A percentile compares a stretch with the other conserved stretches of the same genome.
Evolutionary conservation across 352 stramenopile species (phyloP).

Genomic region (Peronospora tabacina): DNA sequence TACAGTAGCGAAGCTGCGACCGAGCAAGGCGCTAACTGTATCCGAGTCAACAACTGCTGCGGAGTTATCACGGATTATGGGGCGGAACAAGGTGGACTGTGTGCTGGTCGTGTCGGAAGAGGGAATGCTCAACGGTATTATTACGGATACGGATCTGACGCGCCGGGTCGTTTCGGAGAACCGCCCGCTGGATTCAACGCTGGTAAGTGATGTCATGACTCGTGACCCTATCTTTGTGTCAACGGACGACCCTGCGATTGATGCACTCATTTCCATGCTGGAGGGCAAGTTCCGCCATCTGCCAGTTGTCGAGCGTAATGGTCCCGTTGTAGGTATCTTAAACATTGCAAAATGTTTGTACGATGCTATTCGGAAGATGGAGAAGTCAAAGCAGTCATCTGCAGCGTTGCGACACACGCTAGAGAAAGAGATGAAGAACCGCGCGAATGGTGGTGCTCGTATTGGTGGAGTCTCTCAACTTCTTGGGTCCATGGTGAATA

Average conservation of each 20-base stretch:
- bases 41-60: slow-evolving; percentile 70
- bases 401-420: slow-evolving; percentile 62
- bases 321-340: slow-evolving; percentile 91
- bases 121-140: slow-evolving; percentile 90
- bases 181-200: slow-evolving; percentile 53
- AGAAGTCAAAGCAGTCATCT: slow-evolving; percentile 85
- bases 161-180: slow-evolving; percentile 78
- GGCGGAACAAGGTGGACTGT: slow-evolving; percentile 86
- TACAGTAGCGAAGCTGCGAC: slow-evolving; percentile 72
- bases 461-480: slow-evolving; percentile 52
- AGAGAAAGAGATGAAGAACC: slow-evolving; percentile 67
- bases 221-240: slow-evolving; percentile 78
- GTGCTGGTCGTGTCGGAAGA: slow-evolving; percentile 88
- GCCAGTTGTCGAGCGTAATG: slow-evolving; percentile 70
- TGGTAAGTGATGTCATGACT: slow-evolving; percentile 79
- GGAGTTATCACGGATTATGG: slow-evolving; percentile 83
- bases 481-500: slow-evolving; percentile 79
- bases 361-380: slow-evolving; percentile 96
- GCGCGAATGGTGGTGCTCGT: slow-evolving; percentile 22
- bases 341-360: slow-evolving; percentile 99
- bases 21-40: slow-evolving; percentile 87
- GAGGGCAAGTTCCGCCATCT: slow-evolving; percentile 85
- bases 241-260: slow-evolving; percentile 74
- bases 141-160: slow-evolving; percentile 90
- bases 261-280: slow-evolving; percentile 80